These are phyloP conservation scores for Backusella australiensis DNA, from an alignment of 192 early-diverging fungal species.

Conservation along the genomic window DNA sequence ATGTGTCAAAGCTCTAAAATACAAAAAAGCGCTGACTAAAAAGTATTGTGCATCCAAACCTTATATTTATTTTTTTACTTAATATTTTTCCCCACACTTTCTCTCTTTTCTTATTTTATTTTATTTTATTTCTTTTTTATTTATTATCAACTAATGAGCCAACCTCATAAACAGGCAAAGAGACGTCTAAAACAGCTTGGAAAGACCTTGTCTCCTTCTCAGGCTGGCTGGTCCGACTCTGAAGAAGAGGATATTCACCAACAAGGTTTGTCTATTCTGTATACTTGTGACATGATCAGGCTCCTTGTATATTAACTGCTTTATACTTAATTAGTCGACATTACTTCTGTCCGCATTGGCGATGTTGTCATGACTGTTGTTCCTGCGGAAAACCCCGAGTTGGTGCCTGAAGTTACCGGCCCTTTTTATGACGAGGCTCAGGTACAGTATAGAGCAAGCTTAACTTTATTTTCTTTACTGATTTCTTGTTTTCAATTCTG, in stretches of 20 bases:
- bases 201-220: constrained; percentile 20
- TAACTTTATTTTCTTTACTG: not conserved
- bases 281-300: no score
- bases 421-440: constrained; percentile 58
- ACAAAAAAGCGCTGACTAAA: constrained; percentile 5
- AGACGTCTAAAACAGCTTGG: constrained; percentile 34
- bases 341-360: constrained; percentile 51
- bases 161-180: constrained; percentile 23
- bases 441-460: constrained; percentile 17
- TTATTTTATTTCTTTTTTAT: not conserved
- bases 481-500: not conserved
- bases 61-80: not conserved
- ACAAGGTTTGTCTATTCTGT: constrained; percentile 11
- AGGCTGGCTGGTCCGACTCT: constrained; percentile 31
- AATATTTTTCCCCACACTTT: constrained; percentile 9
- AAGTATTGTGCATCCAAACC: not conserved
- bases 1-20: not conserved
- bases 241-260: constrained; percentile 33
- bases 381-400: constrained; percentile 45
- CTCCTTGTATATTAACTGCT: not conserved
- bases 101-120: not conserved
- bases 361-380: constrained; percentile 52
- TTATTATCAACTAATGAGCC: not conserved
- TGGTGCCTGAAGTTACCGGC: constrained; percentile 47
- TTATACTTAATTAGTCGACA: constrained; percentile 25